Evolutionary conservation across 148 eudicot species (phyloP).

Genomic region (Diospyros kaki): DNA sequence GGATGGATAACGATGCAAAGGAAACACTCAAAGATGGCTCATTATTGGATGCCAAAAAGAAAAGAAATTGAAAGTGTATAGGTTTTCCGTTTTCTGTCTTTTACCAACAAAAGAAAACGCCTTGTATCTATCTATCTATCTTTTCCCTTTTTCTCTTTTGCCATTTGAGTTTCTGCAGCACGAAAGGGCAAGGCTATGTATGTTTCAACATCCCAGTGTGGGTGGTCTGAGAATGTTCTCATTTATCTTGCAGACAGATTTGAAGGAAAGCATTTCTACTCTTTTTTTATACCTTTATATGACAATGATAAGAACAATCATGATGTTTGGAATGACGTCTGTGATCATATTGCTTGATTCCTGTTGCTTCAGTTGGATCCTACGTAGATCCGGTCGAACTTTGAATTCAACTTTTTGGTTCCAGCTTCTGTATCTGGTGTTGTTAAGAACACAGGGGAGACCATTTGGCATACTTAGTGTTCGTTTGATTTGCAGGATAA

Average conservation of each 20-base stretch:
- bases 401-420: too few species aligned
- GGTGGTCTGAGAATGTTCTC: conserved; percentile 8
- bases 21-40: conserved; percentile 74
- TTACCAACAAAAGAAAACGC: neutral
- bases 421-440: too few species aligned
- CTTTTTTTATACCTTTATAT: neutral
- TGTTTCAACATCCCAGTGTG: neutral
- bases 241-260: conserved; percentile 7
- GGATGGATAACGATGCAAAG: conserved; percentile 69
- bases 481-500: too few species aligned
- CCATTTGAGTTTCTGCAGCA: conserved; percentile 6
- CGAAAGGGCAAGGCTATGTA: neutral
- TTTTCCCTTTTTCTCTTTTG: neutral
- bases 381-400: too few species aligned
- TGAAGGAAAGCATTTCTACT: conserved; percentile 8
- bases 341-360: too few species aligned
- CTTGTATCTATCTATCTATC: conserved; percentile 8
- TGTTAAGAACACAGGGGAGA: too few species aligned
- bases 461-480: too few species aligned
- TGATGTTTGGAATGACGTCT: neutral
- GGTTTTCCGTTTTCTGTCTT: conserved; percentile 4
- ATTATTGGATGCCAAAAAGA: conserved; percentile 47
- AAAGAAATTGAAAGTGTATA: conserved; percentile 36
- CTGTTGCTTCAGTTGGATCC: too few species aligned
- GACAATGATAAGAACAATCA: conserved; percentile 11